phyloP scores from a whole-genome alignment of 148 eudicot genomes.

The Fallopia convolvulus region DNA sequence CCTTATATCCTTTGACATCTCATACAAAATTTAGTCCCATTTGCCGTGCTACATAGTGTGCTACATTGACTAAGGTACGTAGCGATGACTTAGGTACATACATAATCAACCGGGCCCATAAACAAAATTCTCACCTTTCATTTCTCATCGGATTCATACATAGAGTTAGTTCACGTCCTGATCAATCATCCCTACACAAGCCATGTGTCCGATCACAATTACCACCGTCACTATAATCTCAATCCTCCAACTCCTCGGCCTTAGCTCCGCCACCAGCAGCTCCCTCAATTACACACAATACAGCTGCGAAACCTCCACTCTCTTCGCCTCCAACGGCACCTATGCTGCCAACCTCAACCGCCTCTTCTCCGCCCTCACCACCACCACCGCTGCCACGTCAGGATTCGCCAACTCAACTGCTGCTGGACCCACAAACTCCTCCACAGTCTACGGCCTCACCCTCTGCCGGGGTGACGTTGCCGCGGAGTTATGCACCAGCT shows the following conservation, averaged over 20 bases:
- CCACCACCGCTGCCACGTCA: neutral
- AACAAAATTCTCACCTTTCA: no score
- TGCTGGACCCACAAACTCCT: no score
- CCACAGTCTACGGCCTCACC: slow-evolving; percentile 17
- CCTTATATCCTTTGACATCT: no score
- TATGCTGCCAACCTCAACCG: slow-evolving; percentile 9
- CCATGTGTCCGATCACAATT: no score
- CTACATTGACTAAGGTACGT: no score
- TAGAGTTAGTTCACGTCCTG: no score
- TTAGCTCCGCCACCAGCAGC: neutral
- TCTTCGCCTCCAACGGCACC: neutral
- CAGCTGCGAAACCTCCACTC: neutral
- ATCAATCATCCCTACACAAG: no score
- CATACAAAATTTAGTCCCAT: no score
- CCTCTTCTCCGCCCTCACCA: slow-evolving; percentile 10
- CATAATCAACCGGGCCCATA: no score
- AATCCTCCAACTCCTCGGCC: neutral
- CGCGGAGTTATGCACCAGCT: neutral
- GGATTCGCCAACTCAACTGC: neutral
- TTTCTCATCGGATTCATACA: no score
- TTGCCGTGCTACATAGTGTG: no score
- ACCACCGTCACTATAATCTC: neutral
- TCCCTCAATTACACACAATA: neutral
- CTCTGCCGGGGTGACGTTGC: slow-evolving; percentile 20
- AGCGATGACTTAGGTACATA: no score